phyloP scores from a whole-genome alignment of 768 basidiomycete genomes.

The Hysterangium stoloniferum region DNA sequence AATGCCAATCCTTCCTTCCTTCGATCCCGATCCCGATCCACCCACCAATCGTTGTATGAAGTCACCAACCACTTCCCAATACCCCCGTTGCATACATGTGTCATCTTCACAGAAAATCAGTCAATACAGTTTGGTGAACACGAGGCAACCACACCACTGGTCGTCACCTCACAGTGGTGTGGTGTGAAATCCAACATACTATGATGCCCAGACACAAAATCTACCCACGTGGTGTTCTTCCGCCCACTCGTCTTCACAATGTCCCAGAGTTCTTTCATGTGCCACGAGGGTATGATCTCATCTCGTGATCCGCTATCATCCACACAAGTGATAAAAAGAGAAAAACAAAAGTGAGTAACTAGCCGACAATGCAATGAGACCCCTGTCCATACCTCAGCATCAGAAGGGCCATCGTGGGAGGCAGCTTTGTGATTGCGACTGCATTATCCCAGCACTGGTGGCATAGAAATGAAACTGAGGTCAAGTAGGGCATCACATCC shows the following conservation, averaged over 20 bases:
- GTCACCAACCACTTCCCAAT: too few relatives aligned
- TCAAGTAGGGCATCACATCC: constrained; percentile 62
- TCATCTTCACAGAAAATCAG: too few relatives aligned
- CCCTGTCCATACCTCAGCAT: constrained; percentile 30
- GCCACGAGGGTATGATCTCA: constrained; percentile 64
- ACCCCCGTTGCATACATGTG: too few relatives aligned
- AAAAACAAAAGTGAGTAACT: background rate
- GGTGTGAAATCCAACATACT: too few relatives aligned
- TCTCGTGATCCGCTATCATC: constrained; percentile 71
- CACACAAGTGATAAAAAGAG: constrained; percentile 56
- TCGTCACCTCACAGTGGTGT: too few relatives aligned
- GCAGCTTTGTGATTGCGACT: constrained; percentile 41
- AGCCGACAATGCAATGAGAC: background rate
- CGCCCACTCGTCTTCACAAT: constrained; percentile 31
- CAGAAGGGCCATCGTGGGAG: constrained; percentile 23
- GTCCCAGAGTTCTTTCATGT: constrained; percentile 72
- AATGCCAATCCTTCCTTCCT: too few relatives aligned
- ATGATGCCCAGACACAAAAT: constrained; percentile 29
- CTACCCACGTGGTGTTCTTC: constrained; percentile 21
- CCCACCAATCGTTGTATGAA: too few relatives aligned
- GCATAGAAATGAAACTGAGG: constrained; percentile 70
- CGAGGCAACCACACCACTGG: too few relatives aligned
- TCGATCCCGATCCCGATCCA: too few relatives aligned
- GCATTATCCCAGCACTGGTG: constrained; percentile 86
- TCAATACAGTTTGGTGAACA: too few relatives aligned